Base-by-base conservation (phyloP, 148 eudicot species). In the Camellia japonica region DNA sequence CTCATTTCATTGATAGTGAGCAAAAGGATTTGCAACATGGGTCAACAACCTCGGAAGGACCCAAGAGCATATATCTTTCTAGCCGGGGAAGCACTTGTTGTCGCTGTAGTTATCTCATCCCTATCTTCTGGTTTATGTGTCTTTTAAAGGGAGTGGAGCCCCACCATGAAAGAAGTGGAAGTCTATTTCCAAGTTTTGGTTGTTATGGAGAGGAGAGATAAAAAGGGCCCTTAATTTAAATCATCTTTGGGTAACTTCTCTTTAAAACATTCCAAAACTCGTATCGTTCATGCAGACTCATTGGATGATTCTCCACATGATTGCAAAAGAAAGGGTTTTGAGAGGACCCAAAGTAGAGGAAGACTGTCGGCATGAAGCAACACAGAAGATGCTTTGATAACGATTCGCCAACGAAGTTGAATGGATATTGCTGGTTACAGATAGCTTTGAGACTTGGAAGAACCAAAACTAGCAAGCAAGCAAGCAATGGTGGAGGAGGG, bases 231-330 rank as follows among this genome's bases (percentile, higher is more conserved):
- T 55, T 68, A 52, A 87, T 68, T 77, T 65, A 44, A 81, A 76
- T 79, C 68, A 84, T 52, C 78, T 82, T 64, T 30, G 47, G 79
- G 62, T 82, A 74, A 80, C 87, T 82, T 84, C 82, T 77, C 71
- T 70, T 82, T 82, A 56, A 87, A 87, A 87, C 85, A 87, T 76
- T 84, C 80, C 72, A 70, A 82, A 74, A 79, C 73, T 78, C 61
- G 76, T 78, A 82, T 58, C 80, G 79, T 68, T 80, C 76, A 74
- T 86, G 80, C 75, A 80, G 68, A 41, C 51, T 71, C 76, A 76
- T 80, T 66, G 11, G 78, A 67, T 64, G 80, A 78, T 83, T 82
- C 77, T 71, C 76, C 71, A 63, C 81, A 80, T 82, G 81, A 86
- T 83, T 83, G 82, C 19, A 42, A 82, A 73, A 79, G 1, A 30